Evolutionary conservation across 257 asterid genomes (phyloP).

Genomic region (Dorcoceras hygrometricum): DNA sequence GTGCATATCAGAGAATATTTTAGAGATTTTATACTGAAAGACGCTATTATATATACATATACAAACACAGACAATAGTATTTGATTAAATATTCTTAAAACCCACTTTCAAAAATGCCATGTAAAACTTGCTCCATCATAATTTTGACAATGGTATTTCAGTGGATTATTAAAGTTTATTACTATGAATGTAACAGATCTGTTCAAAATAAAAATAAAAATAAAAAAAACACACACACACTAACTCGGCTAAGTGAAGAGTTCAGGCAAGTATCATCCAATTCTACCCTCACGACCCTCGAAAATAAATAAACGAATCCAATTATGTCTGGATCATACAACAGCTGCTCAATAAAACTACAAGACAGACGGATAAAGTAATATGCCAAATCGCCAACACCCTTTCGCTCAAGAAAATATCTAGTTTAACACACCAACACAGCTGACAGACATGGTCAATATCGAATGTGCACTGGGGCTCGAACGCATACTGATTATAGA

Average conservation of each 20-base stretch:
- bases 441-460: slow-evolving; percentile 27
- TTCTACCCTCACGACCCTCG: slow-evolving; percentile 16
- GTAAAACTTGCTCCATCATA: too few species aligned
- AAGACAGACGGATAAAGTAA: slow-evolving; percentile 24
- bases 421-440: slow-evolving; percentile 22
- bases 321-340: slow-evolving; percentile 31
- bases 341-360: slow-evolving; percentile 23
- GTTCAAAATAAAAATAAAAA: too few species aligned
- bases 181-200: too few species aligned
- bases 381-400: slow-evolving; percentile 6
- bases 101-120: too few species aligned
- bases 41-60: too few species aligned
- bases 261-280: slow-evolving; percentile 17
- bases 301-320: slow-evolving; percentile 26
- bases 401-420: slow-evolving; percentile 20
- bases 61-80: too few species aligned
- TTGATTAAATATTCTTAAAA: too few species aligned
- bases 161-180: too few species aligned
- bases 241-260: slow-evolving; percentile 6
- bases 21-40: too few species aligned
- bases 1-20: too few species aligned
- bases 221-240: not conserved
- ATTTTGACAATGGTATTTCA: too few species aligned
- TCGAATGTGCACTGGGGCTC: slow-evolving; percentile 23
- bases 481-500: slow-evolving; percentile 34